Evolutionary conservation across 2,329 filamentous ascomycete genomes (phyloP).

Genomic region (Aureobasidium uvarum): DNA sequence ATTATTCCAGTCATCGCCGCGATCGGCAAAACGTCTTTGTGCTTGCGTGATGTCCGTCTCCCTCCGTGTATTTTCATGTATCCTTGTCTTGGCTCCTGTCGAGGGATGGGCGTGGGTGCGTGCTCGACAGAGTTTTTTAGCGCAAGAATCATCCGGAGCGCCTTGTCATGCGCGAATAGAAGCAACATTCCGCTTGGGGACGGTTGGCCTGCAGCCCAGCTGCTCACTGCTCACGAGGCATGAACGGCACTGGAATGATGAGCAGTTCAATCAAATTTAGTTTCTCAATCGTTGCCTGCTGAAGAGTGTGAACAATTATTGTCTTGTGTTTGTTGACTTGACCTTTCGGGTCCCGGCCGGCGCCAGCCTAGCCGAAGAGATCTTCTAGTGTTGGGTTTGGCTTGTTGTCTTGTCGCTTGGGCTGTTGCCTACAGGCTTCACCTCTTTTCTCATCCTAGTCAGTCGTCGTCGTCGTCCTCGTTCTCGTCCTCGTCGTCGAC

Average conservation of each 20-base stretch:
- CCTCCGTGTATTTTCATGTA: conserved; percentile 22
- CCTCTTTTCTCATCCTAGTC: neutral
- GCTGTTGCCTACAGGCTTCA: conserved; percentile 8
- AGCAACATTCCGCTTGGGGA: conserved; percentile 27
- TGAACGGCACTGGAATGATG: conserved; percentile 25
- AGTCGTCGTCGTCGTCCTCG: neutral
- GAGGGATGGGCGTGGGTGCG: conserved; percentile 3
- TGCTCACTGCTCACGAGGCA: conserved; percentile 24
- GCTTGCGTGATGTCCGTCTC: conserved; percentile 25
- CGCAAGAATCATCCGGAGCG: conserved; percentile 22
- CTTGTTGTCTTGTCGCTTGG: conserved; percentile 7
- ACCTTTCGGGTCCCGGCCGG: conserved; percentile 16
- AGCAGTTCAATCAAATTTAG: conserved; percentile 24
- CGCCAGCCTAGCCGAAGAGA: conserved; percentile 9
- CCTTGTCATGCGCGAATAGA: conserved; percentile 23
- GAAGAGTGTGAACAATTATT: conserved; percentile 9
- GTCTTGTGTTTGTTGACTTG: conserved; percentile 25
- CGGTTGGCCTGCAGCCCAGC: conserved; percentile 17
- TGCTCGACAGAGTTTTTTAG: conserved; percentile 27
- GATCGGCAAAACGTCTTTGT: conserved; percentile 23
- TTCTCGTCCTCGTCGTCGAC: neutral
- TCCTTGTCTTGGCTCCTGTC: conserved; percentile 19
- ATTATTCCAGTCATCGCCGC: neutral
- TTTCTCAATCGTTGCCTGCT: conserved; percentile 16
- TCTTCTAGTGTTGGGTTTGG: conserved; percentile 21